Evolutionary conservation across 2,329 filamentous ascomycete species (phyloP).

Genomic region (Magnaporthiopsis poae): DNA sequence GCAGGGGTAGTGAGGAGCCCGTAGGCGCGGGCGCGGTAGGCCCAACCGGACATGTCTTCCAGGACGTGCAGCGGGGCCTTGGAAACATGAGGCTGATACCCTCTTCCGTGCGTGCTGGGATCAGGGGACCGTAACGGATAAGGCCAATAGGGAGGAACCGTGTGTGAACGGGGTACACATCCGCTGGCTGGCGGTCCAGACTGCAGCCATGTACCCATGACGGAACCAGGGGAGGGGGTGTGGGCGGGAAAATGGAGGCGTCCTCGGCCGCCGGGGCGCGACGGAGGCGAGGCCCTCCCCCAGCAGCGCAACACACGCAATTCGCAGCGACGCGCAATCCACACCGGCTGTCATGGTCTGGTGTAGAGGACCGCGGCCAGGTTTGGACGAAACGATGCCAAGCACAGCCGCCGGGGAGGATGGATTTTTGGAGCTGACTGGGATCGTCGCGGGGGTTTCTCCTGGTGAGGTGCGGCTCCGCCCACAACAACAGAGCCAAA

Average conservation of each 20-base stretch:
- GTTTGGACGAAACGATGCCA: no score
- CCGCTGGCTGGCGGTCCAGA: not conserved
- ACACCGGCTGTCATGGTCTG: no score
- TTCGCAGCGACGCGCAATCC: no score
- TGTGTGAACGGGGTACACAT: not conserved
- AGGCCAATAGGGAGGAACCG: not conserved
- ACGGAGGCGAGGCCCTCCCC: no score
- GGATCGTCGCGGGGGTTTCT: no score
- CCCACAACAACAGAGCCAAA: no score
- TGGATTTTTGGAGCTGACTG: no score
- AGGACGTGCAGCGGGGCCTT: not conserved
- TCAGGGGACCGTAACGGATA: not conserved
- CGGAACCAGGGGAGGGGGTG: not conserved
- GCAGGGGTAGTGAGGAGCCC: not conserved
- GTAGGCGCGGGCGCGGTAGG: not conserved
- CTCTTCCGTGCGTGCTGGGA: not conserved
- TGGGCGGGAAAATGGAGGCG: not conserved
- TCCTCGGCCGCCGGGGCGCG: no score
- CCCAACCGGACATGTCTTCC: not conserved
- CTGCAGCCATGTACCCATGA: not conserved
- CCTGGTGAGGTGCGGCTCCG: no score
- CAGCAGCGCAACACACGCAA: no score
- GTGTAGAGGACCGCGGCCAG: no score
- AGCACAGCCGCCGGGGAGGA: no score
- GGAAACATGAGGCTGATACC: conserved; percentile 5